Evolutionary conservation across 257 asterid species (phyloP).

Genomic region (Penstemon barbatus): DNA sequence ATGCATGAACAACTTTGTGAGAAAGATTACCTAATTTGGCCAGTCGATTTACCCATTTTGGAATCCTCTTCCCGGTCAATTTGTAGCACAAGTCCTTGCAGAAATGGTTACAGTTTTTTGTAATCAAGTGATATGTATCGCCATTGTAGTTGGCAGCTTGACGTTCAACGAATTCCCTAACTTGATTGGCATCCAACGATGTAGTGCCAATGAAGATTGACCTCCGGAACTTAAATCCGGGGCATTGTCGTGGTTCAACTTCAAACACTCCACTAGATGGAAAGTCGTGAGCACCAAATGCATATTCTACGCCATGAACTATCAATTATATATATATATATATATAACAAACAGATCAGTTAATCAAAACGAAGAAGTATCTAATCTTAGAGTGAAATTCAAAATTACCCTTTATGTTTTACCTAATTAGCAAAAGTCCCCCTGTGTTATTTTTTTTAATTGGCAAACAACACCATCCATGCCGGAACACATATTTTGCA

Average conservation of each 20-base stretch:
- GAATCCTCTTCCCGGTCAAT: slow-evolving; percentile 70
- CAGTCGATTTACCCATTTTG: slow-evolving; percentile 81
- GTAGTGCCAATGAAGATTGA: slow-evolving; percentile 72
- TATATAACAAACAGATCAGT: neutral
- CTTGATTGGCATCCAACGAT: slow-evolving; percentile 51
- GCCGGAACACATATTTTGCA: too few relatives aligned
- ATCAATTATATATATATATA: slow-evolving; percentile 15
- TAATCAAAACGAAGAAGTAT: slow-evolving; percentile 6
- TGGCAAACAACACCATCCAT: too few relatives aligned
- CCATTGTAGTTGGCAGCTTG: slow-evolving; percentile 75
- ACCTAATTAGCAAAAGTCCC: neutral
- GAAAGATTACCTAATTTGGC: slow-evolving; percentile 66
- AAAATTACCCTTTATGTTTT: neutral
- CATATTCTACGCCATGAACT: slow-evolving; percentile 86
- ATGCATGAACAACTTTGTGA: neutral
- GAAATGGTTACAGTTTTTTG: slow-evolving; percentile 80
- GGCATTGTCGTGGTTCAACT: slow-evolving; percentile 84
- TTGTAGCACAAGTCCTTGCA: slow-evolving; percentile 74
- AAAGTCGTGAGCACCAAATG: slow-evolving; percentile 82
- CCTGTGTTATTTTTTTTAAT: too few relatives aligned
- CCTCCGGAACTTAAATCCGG: slow-evolving; percentile 74
- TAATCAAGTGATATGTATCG: slow-evolving; percentile 77
- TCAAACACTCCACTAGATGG: slow-evolving; percentile 81
- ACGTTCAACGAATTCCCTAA: slow-evolving; percentile 69
- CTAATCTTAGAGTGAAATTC: neutral